Evolutionary conservation across 2,329 filamentous ascomycete species (phyloP).

Genomic region (Sporothrix phasma): DNA sequence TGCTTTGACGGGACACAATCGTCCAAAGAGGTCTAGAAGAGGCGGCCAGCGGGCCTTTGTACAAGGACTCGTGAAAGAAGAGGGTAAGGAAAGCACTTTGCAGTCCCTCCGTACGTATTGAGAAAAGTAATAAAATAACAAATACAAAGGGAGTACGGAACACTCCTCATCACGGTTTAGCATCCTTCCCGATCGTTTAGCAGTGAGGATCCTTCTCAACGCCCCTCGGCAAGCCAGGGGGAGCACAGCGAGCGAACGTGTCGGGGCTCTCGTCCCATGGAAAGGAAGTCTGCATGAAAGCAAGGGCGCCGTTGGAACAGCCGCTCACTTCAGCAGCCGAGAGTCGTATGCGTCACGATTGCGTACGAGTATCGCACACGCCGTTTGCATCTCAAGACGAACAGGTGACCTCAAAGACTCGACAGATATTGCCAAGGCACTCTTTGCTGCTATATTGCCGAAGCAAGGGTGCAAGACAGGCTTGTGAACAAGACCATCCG

Average conservation of each 20-base stretch:
- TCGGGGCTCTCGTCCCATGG: too few relatives aligned
- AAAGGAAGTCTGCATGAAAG: too few relatives aligned
- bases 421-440: neutral
- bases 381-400: neutral
- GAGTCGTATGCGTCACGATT: neutral
- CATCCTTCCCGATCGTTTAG: too few relatives aligned
- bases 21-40: neutral
- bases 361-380: neutral
- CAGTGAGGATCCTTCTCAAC: too few relatives aligned
- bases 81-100: neutral
- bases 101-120: too few relatives aligned
- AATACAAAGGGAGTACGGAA: too few relatives aligned
- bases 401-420: neutral
- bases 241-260: too few relatives aligned
- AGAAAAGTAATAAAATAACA: neutral
- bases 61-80: neutral
- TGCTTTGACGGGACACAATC: neutral
- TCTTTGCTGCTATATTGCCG: neutral
- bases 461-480: neutral
- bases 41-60: neutral
- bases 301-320: too few relatives aligned
- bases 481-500: too few relatives aligned
- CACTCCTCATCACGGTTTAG: too few relatives aligned
- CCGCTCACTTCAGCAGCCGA: too few relatives aligned
- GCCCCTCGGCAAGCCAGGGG: too few relatives aligned